Conservation (phyloP, 495 filamentous ascomycete species). For the Symbiotaphrina buchneri region DNA sequence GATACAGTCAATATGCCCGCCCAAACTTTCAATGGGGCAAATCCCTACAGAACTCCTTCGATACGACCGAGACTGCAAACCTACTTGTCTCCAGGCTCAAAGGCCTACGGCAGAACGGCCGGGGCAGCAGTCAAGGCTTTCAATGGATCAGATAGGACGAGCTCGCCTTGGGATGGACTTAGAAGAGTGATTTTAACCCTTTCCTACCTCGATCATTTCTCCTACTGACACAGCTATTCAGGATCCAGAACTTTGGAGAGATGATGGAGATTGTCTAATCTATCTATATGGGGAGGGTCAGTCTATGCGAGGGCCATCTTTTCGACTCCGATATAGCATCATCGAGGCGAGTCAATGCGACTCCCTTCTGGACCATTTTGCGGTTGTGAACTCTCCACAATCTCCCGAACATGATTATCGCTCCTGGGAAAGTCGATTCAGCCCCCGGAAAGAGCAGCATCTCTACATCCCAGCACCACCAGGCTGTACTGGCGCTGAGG, state of each 20-base stretch:
- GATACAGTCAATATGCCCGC: too few relatives aligned
- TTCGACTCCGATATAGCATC: slow-evolving; percentile 27
- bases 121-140: too few relatives aligned
- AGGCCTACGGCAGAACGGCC: too few relatives aligned
- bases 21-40: too few relatives aligned
- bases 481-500: slow-evolving; percentile 20
- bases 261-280: slow-evolving; percentile 36
- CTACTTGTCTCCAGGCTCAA: too few relatives aligned
- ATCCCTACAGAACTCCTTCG: too few relatives aligned
- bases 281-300: slow-evolving; percentile 35
- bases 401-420: slow-evolving; percentile 2
- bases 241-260: slow-evolving; percentile 42
- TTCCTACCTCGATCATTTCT: too few relatives aligned
- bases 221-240: too few relatives aligned
- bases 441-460: slow-evolving; percentile 15
- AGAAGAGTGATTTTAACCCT: too few relatives aligned
- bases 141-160: too few relatives aligned
- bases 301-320: slow-evolving; percentile 34
- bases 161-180: too few relatives aligned
- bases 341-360: slow-evolving; percentile 25
- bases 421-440: background rate
- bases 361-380: slow-evolving; percentile 26
- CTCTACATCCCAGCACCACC: slow-evolving; percentile 39
- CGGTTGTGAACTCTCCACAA: slow-evolving; percentile 9
- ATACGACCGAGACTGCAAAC: too few relatives aligned